Conservation (phyloP, 306 rosid genomes). For the Pueraria montana region DNA sequence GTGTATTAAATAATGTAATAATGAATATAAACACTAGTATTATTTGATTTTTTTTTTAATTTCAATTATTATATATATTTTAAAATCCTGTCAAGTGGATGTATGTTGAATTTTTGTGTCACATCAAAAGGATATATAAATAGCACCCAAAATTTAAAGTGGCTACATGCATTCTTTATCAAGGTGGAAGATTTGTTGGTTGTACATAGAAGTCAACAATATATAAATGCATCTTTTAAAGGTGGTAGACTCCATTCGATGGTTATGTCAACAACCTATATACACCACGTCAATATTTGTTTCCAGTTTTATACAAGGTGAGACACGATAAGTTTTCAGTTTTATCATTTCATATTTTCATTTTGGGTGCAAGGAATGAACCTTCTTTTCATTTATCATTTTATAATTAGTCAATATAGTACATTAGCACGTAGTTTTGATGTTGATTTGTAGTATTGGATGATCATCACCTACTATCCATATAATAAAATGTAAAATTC, state of each 20-base stretch:
- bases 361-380: not conserved
- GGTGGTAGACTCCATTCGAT: not conserved
- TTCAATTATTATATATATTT: too few relatives aligned
- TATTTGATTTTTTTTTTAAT: too few relatives aligned
- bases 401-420: not conserved
- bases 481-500: not conserved
- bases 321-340: not conserved
- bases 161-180: not conserved
- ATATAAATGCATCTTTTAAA: conserved; percentile 13
- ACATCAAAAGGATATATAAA: not conserved
- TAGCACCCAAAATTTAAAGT: not conserved
- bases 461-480: not conserved
- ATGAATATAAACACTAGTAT: too few relatives aligned
- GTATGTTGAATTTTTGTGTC: not conserved
- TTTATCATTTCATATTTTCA: not conserved
- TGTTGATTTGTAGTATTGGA: not conserved
- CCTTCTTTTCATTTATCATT: not conserved
- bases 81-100: not conserved
- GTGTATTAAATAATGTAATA: too few relatives aligned
- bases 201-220: not conserved
- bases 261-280: not conserved
- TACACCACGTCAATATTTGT: not conserved
- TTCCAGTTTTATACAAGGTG: not conserved
- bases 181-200: not conserved
- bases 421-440: conserved; percentile 1